Conservation (phyloP, 441 rosid genomes). For the Adansonia madagascariensis region DNA sequence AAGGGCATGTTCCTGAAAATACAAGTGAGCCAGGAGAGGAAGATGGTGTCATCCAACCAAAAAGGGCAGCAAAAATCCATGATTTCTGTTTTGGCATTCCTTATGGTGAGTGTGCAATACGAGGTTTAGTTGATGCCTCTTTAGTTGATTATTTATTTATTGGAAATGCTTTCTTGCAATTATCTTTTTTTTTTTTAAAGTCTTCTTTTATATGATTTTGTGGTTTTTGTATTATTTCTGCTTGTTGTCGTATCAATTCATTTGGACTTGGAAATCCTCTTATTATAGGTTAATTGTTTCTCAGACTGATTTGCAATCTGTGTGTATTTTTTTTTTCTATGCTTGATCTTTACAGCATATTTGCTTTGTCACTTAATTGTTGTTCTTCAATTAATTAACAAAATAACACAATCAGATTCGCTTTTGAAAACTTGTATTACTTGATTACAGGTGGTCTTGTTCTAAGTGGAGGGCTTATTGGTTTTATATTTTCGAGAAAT, state of each 20-base stretch:
- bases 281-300: neutral
- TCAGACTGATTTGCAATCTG: conserved; percentile 2
- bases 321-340: neutral
- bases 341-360: neutral
- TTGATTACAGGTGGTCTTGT: conserved; percentile 26
- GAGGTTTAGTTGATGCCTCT: neutral
- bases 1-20: conserved; percentile 31
- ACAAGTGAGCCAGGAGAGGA: conserved; percentile 37
- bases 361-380: neutral
- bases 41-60: conserved; percentile 36
- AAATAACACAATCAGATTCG: neutral
- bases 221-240: neutral
- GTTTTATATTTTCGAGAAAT: conserved; percentile 72
- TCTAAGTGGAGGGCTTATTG: conserved; percentile 54
- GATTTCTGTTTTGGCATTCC: conserved; percentile 97
- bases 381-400: conserved; percentile 6
- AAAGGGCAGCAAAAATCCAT: conserved; percentile 69
- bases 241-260: neutral
- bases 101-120: conserved; percentile 60
- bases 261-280: conserved; percentile 5
- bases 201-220: neutral
- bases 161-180: conserved; percentile 1
- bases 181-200: neutral
- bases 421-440: neutral
- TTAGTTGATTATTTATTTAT: conserved; percentile 4